Percentiles rank a stretch among this genome's conserved stretches.
Conservation (phyloP, 2,329 filamentous ascomycete genomes). For the Sporothrix luriei region DNA sequence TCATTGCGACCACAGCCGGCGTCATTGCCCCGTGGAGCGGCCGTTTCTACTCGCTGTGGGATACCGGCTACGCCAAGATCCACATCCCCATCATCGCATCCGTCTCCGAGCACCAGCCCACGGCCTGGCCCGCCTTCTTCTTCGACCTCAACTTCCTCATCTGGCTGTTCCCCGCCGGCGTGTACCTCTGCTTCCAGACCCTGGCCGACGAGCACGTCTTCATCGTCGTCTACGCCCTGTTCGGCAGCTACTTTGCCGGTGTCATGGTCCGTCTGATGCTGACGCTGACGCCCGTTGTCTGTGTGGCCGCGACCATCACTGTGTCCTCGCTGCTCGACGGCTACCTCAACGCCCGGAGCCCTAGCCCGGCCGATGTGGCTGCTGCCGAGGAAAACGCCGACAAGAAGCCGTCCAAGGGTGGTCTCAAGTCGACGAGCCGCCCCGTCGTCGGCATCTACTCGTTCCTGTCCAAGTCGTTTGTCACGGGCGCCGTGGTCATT, state of each 20-base stretch:
- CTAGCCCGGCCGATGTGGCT: constrained; percentile 54
- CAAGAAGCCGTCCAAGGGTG: constrained; percentile 56
- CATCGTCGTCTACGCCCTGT: constrained; percentile 93
- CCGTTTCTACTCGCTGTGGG: constrained; percentile 99
- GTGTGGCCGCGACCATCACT: constrained; percentile 87
- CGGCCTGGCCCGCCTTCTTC: constrained; percentile 98
- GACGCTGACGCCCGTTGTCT: constrained; percentile 93
- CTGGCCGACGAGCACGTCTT: constrained; percentile 97
- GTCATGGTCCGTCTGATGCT: constrained; percentile 99
- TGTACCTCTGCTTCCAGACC: constrained; percentile 96
- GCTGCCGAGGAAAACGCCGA: constrained; percentile 50
- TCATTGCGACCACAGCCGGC: constrained; percentile 78
- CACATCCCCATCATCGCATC: constrained; percentile 99
- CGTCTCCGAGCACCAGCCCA: constrained; percentile 99
- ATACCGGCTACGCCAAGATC: constrained; percentile 97
- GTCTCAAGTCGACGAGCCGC: constrained; percentile 69
- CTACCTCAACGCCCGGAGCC: constrained; percentile 71
- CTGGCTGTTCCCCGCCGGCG: constrained; percentile 80
- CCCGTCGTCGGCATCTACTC: constrained; percentile 84
- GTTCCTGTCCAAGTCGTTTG: constrained; percentile 73
- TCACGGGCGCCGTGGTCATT: constrained; percentile 70
- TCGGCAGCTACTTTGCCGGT: constrained; percentile 96
- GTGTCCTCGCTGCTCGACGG: constrained; percentile 85
- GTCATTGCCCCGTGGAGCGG: constrained; percentile 97
- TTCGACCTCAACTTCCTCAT: constrained; percentile 98